Evolutionary conservation across 768 basidiomycete species (phyloP).

Genomic region (Gloeostereum incarnatum): DNA sequence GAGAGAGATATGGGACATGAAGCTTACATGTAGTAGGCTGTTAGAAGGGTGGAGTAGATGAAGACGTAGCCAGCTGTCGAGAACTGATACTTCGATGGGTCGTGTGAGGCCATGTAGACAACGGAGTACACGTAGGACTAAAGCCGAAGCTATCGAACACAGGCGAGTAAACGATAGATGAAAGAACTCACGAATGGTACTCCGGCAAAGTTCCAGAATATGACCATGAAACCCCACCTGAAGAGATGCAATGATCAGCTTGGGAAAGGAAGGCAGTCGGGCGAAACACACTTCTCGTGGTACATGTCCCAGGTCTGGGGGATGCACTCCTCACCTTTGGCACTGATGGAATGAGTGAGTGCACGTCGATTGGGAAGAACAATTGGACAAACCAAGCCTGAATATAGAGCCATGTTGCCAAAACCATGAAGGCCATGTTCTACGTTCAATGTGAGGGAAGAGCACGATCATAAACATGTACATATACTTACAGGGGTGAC

Average conservation of each 20-base stretch:
- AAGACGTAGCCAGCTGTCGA: conserved; percentile 64
- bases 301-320: conserved; percentile 99
- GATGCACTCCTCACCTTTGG: conserved; percentile 91
- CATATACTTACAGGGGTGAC: conserved; percentile 71
- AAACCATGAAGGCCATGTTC: conserved; percentile 96
- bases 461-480: neutral
- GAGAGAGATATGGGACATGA: conserved; percentile 1
- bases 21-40: conserved; percentile 78
- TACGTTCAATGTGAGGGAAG: conserved; percentile 16
- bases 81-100: conserved; percentile 82
- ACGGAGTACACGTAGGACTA: conserved; percentile 96
- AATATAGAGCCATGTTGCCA: conserved; percentile 93
- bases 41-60: conserved; percentile 68
- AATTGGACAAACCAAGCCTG: conserved; percentile 69
- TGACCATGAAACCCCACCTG: conserved; percentile 93
- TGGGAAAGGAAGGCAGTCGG: conserved; percentile 1
- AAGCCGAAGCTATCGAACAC: conserved; percentile 4
- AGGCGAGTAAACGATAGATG: neutral
- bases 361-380: neutral
- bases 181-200: conserved; percentile 69
- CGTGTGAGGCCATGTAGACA: conserved; percentile 94
- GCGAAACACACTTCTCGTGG: conserved; percentile 78
- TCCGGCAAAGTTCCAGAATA: conserved; percentile 96
- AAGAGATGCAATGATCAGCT: conserved; percentile 2
- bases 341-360: conserved; percentile 29